phyloP scores from a whole-genome alignment of 371 early-diverging fungal genomes.

The Mucor indicus region DNA sequence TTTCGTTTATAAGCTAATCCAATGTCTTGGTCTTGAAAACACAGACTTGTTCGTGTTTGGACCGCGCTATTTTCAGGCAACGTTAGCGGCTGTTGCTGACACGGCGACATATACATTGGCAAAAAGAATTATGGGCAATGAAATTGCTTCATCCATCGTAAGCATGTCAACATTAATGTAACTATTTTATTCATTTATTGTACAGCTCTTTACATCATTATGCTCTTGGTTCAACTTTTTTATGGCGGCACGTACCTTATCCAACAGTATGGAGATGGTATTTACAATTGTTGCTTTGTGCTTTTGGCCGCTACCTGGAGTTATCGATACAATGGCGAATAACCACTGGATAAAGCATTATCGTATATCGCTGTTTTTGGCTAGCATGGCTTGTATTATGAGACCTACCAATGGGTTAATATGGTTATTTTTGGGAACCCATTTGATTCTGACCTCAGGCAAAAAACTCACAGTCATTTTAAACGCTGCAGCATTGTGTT shows the following conservation, averaged over 20 bases:
- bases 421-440: constrained; percentile 74
- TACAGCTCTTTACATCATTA: constrained; percentile 68
- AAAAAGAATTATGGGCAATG: constrained; percentile 27
- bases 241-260: constrained; percentile 68
- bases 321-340: neutral
- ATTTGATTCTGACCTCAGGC: constrained; percentile 36
- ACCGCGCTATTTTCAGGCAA: constrained; percentile 73
- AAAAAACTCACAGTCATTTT: constrained; percentile 10
- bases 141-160: constrained; percentile 42
- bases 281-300: constrained; percentile 67
- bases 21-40: constrained; percentile 60
- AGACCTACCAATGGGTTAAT: constrained; percentile 83
- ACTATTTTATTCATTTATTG: neutral
- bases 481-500: constrained; percentile 28
- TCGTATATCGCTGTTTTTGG: constrained; percentile 57
- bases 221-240: constrained; percentile 84
- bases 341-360: constrained; percentile 28
- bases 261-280: constrained; percentile 69
- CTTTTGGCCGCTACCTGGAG: constrained; percentile 66
- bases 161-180: neutral
- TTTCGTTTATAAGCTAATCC: constrained; percentile 59
- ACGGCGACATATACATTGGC: constrained; percentile 72
- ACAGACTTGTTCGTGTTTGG: constrained; percentile 53
- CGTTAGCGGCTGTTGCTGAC: constrained; percentile 74
- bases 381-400: constrained; percentile 75